A percentile compares a stretch with the other conserved stretches of the same genome.
Conservation (phyloP, 176 grass and related monocot species). For the Phragmites australis region DNA sequence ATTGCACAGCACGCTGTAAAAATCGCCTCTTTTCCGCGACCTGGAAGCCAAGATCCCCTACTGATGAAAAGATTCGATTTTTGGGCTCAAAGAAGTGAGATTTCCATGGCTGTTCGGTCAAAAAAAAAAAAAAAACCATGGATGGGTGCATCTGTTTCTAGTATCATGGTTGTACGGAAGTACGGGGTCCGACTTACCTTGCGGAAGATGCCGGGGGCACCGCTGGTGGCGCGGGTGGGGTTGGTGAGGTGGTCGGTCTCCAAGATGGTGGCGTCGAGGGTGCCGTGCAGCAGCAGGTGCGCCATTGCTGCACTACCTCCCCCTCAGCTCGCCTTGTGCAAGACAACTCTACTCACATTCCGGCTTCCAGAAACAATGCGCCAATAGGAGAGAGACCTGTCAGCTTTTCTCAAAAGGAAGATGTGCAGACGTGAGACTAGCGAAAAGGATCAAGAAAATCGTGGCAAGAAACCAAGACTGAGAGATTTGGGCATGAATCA, state of each 20-base stretch:
- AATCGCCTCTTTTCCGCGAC: not conserved
- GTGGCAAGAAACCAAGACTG: conserved; percentile 2
- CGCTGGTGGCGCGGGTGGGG: conserved; percentile 40
- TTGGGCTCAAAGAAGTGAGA: not conserved
- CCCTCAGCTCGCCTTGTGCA: not conserved
- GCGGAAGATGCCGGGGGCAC: conserved; percentile 61
- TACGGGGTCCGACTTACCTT: conserved; percentile 38
- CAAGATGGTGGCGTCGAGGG: conserved; percentile 62
- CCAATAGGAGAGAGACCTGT: not conserved
- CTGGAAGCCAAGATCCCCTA: not conserved
- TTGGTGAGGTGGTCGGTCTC: conserved; percentile 57
- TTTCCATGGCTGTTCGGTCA: too few relatives aligned
- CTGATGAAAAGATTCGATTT: not conserved
- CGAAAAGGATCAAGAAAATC: not conserved
- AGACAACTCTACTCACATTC: not conserved
- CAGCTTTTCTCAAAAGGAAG: not conserved
- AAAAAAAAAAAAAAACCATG: too few relatives aligned
- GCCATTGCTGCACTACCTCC: conserved; percentile 42
- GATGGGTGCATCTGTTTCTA: not conserved
- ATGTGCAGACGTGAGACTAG: not conserved
- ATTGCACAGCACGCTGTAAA: not conserved
- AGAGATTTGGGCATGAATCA: not conserved
- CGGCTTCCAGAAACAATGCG: not conserved
- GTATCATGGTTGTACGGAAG: not conserved
- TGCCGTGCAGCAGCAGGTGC: conserved; percentile 68